These are phyloP conservation scores for Triangularia setosa DNA, from an alignment of 2,329 filamentous ascomycete species.

Conservation along the genomic window DNA sequence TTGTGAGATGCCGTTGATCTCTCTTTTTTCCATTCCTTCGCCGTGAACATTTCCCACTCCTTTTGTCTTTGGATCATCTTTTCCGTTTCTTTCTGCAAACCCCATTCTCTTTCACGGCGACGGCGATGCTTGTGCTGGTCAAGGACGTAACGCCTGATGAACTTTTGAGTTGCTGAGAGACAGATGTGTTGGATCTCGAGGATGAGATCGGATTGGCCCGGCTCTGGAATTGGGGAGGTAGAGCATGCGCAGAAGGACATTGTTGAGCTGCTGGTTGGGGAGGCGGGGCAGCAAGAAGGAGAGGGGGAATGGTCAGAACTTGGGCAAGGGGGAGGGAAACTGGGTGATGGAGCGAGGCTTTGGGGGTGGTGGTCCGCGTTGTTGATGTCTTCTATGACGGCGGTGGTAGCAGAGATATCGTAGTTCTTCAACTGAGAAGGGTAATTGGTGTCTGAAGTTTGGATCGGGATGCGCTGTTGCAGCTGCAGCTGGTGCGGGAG, in stretches of 20 bases:
- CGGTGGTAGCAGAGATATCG: not conserved
- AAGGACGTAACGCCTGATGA: not conserved
- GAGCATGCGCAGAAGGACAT: not conserved
- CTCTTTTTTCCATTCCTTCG: not conserved
- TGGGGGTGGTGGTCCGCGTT: not conserved
- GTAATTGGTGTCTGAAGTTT: not conserved
- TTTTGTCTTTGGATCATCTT: not conserved
- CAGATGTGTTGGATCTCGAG: constrained; percentile 8
- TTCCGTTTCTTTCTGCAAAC: not conserved
- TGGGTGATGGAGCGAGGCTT: not conserved
- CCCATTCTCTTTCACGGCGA: not conserved
- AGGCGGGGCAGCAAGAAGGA: not conserved
- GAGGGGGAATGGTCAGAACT: too few species aligned
- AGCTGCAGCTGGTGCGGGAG: not conserved
- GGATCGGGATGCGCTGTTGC: not conserved
- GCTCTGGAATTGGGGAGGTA: not conserved
- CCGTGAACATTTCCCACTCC: too few species aligned
- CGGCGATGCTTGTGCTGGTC: not conserved
- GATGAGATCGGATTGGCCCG: not conserved
- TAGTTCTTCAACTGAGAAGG: not conserved
- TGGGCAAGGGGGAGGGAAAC: not conserved
- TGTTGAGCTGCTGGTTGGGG: not conserved
- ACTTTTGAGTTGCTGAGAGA: constrained; percentile 13
- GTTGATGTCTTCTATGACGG: not conserved
- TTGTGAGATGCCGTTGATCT: not conserved